Percentiles rank a stretch among this genome's conserved stretches.
Evolutionary conservation across 2,329 filamentous ascomycete genomes (phyloP).

Genomic region (Paecilomyces fulvus): DNA sequence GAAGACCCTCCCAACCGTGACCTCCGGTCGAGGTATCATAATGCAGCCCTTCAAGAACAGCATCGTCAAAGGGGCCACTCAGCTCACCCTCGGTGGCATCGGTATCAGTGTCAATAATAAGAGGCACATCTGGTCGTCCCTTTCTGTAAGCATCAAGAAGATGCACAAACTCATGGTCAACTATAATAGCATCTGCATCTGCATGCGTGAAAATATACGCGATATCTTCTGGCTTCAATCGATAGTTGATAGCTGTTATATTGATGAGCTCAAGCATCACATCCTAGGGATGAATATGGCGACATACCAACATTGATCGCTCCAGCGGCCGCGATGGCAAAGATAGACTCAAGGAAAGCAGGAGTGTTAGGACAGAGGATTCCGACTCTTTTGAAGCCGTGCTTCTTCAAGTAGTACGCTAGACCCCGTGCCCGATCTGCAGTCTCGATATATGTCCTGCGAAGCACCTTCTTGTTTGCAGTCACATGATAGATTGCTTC

Average conservation of each 20-base stretch:
- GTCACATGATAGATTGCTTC: slow-evolving; percentile 81
- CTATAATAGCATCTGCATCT: slow-evolving; percentile 79
- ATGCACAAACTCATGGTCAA: slow-evolving; percentile 68
- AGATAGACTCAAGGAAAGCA: slow-evolving; percentile 84
- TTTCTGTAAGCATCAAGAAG: slow-evolving; percentile 61
- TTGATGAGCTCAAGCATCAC: slow-evolving; percentile 13
- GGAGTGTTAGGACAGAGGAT: slow-evolving; percentile 89
- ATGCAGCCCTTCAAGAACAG: slow-evolving; percentile 68
- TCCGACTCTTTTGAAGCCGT: slow-evolving; percentile 67
- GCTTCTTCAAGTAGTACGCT: slow-evolving; percentile 75
- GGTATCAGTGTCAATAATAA: slow-evolving; percentile 79
- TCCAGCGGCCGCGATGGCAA: slow-evolving; percentile 74
- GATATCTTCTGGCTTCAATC: slow-evolving; percentile 76
- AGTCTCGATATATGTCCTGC: slow-evolving; percentile 70
- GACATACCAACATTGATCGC: slow-evolving; percentile 60
- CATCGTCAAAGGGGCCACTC: slow-evolving; percentile 73
- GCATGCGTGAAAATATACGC: slow-evolving; percentile 82
- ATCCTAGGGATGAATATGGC: not conserved
- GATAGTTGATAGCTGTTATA: slow-evolving; percentile 54
- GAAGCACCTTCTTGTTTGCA: slow-evolving; percentile 62
- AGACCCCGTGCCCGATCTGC: slow-evolving; percentile 80
- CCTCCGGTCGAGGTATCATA: slow-evolving; percentile 59
- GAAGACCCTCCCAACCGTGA: slow-evolving; percentile 69
- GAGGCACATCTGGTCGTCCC: slow-evolving; percentile 53
- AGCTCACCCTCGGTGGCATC: slow-evolving; percentile 66